Conservation (phyloP, 805 yeast species). For the Starmerella gropengiesseri region DNA sequence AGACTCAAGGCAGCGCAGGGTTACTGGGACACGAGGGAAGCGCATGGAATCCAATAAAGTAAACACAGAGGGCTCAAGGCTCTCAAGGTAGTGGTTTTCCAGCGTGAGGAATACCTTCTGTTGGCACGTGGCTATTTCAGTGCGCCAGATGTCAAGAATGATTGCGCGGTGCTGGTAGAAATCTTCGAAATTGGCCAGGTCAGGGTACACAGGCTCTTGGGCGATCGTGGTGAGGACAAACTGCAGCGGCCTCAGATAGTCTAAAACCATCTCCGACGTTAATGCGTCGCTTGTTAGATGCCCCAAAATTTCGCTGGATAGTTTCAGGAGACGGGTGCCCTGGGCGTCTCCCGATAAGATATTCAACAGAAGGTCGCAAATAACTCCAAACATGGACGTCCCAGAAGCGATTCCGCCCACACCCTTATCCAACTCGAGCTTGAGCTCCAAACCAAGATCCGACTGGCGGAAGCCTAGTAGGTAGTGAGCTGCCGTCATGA, state of each 20-base stretch:
- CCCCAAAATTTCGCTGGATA: slow-evolving; percentile 45
- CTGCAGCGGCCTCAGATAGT: slow-evolving; percentile 41
- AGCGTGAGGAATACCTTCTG: slow-evolving; percentile 39
- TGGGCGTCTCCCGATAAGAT: slow-evolving; percentile 36
- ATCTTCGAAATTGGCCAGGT: slow-evolving; percentile 21
- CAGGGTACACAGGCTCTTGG: slow-evolving; percentile 24
- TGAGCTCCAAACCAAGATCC: slow-evolving; percentile 34
- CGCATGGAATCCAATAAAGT: slow-evolving; percentile 30
- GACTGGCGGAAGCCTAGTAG: slow-evolving; percentile 60
- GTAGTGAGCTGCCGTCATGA: slow-evolving; percentile 51
- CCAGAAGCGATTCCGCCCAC: slow-evolving; percentile 45
- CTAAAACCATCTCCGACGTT: slow-evolving; percentile 43
- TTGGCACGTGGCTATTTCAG: slow-evolving; percentile 57
- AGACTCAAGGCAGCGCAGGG: slow-evolving; percentile 56
- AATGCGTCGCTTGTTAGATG: slow-evolving; percentile 48
- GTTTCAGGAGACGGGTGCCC: slow-evolving; percentile 33
- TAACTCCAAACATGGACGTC: slow-evolving; percentile 45
- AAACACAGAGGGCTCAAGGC: slow-evolving; percentile 31
- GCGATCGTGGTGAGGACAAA: slow-evolving; percentile 44
- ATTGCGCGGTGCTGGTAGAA: slow-evolving; percentile 53
- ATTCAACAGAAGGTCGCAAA: slow-evolving; percentile 43
- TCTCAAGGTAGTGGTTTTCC: slow-evolving; percentile 41
- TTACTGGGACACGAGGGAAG: slow-evolving; percentile 39
- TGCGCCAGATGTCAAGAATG: slow-evolving; percentile 52
- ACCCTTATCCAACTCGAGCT: slow-evolving; percentile 35